Conservation (phyloP, 805 yeast species). For the Wickerhamomyces sydowiorum region DNA sequence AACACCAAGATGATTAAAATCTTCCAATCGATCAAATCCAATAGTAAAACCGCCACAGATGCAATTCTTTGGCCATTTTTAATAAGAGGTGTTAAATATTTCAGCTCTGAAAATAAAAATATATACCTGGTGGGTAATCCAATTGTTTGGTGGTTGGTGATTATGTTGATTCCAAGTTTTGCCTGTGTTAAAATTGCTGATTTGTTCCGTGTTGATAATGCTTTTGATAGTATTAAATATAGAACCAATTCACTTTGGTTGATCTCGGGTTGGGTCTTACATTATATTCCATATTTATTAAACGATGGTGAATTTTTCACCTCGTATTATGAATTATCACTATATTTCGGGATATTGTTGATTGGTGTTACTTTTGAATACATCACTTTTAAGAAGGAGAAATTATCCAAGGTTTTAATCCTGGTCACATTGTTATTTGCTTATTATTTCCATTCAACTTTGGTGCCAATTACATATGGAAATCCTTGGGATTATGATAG, state of each 20-base stretch:
- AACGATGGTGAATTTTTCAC: constrained; percentile 28
- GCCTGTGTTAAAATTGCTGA: constrained; percentile 15
- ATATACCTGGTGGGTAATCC: constrained; percentile 64
- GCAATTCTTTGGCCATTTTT: constrained; percentile 62
- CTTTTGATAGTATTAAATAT: constrained; percentile 7
- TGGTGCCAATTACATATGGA: constrained; percentile 43
- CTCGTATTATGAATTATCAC: constrained; percentile 44
- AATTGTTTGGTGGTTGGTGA: constrained; percentile 45
- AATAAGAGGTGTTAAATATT: constrained; percentile 54
- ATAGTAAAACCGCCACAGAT: constrained; percentile 25
- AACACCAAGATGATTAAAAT: constrained; percentile 12
- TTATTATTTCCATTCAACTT: constrained; percentile 20
- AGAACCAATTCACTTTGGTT: constrained; percentile 21
- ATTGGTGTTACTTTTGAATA: constrained; percentile 40
- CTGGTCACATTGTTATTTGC: constrained; percentile 12
- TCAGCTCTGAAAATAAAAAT: constrained; percentile 36
- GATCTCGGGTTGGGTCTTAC: constrained; percentile 50
- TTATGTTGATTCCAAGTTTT: constrained; percentile 26
- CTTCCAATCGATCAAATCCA: constrained; percentile 12
- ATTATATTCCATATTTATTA: constrained; percentile 49
- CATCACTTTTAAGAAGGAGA: constrained; percentile 24
- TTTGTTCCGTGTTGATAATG: constrained; percentile 20
- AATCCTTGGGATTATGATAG: constrained; percentile 34
- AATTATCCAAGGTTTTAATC: constrained; percentile 24
- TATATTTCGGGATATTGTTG: constrained; percentile 42